A percentile compares a stretch with the other conserved stretches of the same genome.
These are phyloP conservation scores for Aspergillus conjunctus DNA, from an alignment of 495 filamentous ascomycete species.

Conservation along the genomic window DNA sequence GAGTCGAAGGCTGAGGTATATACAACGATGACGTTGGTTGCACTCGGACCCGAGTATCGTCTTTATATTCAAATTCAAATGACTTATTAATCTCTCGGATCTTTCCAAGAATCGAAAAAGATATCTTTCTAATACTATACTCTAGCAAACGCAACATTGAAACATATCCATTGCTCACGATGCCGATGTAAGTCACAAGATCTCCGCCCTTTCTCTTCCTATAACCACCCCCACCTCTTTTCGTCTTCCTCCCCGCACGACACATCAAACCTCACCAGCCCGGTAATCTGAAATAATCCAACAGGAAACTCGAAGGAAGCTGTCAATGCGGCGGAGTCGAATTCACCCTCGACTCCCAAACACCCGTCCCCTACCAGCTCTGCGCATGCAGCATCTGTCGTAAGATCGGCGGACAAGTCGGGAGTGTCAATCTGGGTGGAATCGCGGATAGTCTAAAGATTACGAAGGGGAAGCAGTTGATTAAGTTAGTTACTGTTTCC, in stretches of 20 bases:
- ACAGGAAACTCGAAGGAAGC: constrained; percentile 54
- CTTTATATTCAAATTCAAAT: neutral
- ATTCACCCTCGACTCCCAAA: constrained; percentile 54
- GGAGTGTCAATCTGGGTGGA: constrained; percentile 55
- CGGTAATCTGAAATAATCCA: neutral
- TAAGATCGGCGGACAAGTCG: constrained; percentile 53
- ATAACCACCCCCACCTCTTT: neutral
- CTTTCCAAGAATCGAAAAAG: neutral
- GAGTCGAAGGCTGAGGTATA: neutral
- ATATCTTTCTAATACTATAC: neutral
- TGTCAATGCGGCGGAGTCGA: constrained; percentile 57
- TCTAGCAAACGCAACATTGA: neutral
- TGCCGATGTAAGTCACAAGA: constrained; percentile 20
- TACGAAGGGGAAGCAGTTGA: constrained; percentile 49
- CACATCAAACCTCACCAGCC: neutral
- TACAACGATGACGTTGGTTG: constrained; percentile 22
- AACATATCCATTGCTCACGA: neutral
- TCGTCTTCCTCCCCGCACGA: neutral
- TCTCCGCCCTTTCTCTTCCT: neutral
- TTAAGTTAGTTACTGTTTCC: constrained; percentile 40
- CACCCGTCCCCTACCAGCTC: constrained; percentile 58
- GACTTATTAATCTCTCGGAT: neutral
- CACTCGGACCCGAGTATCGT: neutral
- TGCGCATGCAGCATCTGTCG: constrained; percentile 61
- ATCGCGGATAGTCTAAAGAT: constrained; percentile 50